A percentile compares a stretch with the other conserved stretches of the same genome.
These are phyloP conservation scores for Sugiyamaella grinbergsii DNA, from an alignment of 1,139 yeast genomes.

Conservation along the genomic window DNA sequence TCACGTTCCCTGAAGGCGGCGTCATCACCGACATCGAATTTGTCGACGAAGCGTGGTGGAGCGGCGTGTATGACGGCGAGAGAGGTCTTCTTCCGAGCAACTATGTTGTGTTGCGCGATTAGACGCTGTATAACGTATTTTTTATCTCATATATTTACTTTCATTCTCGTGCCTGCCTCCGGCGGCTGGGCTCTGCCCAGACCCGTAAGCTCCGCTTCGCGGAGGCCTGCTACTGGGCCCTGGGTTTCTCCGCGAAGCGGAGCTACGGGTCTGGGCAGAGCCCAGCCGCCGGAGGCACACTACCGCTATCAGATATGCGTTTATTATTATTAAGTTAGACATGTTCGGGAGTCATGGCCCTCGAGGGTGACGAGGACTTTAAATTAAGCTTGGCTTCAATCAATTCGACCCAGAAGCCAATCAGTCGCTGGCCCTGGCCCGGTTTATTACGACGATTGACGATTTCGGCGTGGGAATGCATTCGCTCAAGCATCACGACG, in stretches of 20 bases:
- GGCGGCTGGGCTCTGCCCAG: neutral
- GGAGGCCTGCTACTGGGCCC: neutral
- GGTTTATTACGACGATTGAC: conserved; percentile 39
- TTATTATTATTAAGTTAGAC: neutral
- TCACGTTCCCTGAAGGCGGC: conserved; percentile 82
- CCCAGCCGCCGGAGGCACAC: too few relatives aligned
- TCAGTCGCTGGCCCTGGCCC: conserved; percentile 39
- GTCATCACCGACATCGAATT: conserved; percentile 78
- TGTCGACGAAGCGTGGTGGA: conserved; percentile 97
- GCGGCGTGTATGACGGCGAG: conserved; percentile 76
- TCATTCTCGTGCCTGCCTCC: neutral
- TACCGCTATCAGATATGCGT: too few relatives aligned
- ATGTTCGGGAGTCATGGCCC: neutral
- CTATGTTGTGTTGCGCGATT: conserved; percentile 59
- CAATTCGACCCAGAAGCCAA: conserved; percentile 33
- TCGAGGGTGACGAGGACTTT: neutral
- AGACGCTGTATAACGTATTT: conserved; percentile 15
- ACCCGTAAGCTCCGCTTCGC: conserved; percentile 1
- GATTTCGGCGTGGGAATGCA: conserved; percentile 78
- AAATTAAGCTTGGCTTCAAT: conserved; percentile 18
- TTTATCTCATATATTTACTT: conserved; percentile 10
- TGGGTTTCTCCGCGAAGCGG: too few relatives aligned
- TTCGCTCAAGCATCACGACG: conserved; percentile 68
- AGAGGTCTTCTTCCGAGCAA: conserved; percentile 89
- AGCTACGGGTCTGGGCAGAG: neutral